Evolutionary conservation across 2,329 filamentous ascomycete genomes (phyloP), one percentile per base, ranked within the genome.

Genomic region (Fusarium praegraminearum): DNA sequence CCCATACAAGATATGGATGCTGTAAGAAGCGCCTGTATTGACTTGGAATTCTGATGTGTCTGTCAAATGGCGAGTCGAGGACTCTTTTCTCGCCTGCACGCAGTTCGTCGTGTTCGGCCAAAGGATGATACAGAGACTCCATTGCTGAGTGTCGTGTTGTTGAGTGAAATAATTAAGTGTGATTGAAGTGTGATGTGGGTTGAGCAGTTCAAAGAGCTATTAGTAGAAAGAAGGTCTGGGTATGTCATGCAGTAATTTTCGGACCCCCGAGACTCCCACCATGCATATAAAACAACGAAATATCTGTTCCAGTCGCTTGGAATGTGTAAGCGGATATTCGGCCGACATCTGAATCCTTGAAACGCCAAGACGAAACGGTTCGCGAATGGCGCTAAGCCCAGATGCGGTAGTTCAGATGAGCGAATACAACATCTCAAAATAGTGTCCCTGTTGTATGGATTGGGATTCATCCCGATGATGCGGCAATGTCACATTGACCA

Each of bases 321-420:
- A 16, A 20, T 52, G 26, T 40, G 44, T 32, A 35, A 44, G 44
- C 58, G 58, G 58, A 22, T 61, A 62, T 44, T 61, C 53, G 43
- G 44, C 51, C 45, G 33, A 6, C 28, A 30, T 32, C 26, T 58
- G 26, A 9, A 35, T 30, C 33, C 38, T 45, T 51, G 36, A 66
- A 66, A 61, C 63, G 47, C 63, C 63, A 66, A 66, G 63, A 16
- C 63, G 56, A 66, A 47, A 66, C 63, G 33, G n/a, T 20, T 20
- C 26, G 49, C 20, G 63, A 64, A 47, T n/a, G 44, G 30, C 40
- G 47, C 43, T 44, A 66, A 38, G 2, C 24, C n/a, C 12, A 18
- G 26, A 58, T 36, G 16, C n/a, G 20, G 24, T 52, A 52, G 35
- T 52, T n/a, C 49, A 52, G 49, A 52, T 52, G 49, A 52, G 33